These are phyloP conservation scores for Ceratocystis eucalypticola DNA, from an alignment of 2,329 filamentous ascomycete species.

Conservation along the genomic window DNA sequence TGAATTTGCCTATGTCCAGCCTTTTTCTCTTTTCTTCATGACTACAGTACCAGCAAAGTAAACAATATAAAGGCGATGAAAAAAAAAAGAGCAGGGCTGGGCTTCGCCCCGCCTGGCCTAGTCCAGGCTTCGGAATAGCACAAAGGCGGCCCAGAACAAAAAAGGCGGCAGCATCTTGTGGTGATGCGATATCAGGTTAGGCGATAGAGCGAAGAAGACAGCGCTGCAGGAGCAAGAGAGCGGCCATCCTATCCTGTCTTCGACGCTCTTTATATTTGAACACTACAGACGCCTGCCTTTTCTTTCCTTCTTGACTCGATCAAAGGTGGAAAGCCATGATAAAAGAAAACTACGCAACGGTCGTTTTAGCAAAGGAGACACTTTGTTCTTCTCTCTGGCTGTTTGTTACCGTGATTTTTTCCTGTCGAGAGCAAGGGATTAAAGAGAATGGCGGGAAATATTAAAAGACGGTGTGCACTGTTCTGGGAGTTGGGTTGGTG, in stretches of 20 bases:
- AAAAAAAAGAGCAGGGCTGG: background rate
- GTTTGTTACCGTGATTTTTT: background rate
- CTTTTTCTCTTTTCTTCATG: background rate
- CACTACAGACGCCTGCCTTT: too few species aligned
- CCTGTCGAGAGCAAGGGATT: constrained; percentile 13
- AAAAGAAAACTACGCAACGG: background rate
- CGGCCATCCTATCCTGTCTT: too few species aligned
- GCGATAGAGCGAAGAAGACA: background rate
- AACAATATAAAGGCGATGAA: too few species aligned
- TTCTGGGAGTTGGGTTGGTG: constrained; percentile 1
- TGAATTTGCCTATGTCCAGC: background rate
- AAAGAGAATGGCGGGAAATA: constrained; percentile 19
- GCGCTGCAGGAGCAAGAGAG: too few species aligned
- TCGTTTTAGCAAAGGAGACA: background rate
- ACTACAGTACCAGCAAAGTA: too few species aligned
- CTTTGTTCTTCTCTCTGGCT: background rate
- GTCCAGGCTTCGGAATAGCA: too few species aligned
- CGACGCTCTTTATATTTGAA: too few species aligned
- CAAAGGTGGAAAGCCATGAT: background rate
- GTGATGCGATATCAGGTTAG: background rate
- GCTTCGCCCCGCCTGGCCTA: background rate
- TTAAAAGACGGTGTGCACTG: constrained; percentile 17
- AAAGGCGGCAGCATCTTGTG: background rate
- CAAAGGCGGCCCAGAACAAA: too few species aligned
- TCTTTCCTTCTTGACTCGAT: too few species aligned